Evolutionary conservation across 2,329 filamentous ascomycete species (phyloP).

Genomic region (Fusarium penzigii): DNA sequence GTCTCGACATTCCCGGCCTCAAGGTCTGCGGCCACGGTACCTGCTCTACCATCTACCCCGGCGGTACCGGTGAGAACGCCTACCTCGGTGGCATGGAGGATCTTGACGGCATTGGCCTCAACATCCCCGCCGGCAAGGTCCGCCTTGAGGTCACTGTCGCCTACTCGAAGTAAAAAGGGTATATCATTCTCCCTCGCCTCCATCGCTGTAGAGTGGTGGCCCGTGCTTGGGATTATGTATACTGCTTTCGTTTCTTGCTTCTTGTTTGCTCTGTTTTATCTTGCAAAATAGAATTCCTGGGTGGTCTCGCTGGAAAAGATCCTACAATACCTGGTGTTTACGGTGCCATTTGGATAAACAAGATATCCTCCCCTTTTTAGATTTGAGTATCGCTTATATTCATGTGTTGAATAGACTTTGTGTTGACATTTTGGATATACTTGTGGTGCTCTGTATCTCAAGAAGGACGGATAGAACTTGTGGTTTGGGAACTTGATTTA

Average conservation of each 20-base stretch:
- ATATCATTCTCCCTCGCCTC: neutral
- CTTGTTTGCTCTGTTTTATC: slow-evolving; percentile 14
- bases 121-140: slow-evolving; percentile 33
- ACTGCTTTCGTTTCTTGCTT: neutral
- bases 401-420: slow-evolving; percentile 4
- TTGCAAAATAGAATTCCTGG: slow-evolving; percentile 12
- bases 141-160: slow-evolving; percentile 35
- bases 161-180: slow-evolving; percentile 21
- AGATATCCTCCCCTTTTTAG: slow-evolving; percentile 10
- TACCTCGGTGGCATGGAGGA: slow-evolving; percentile 40
- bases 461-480: neutral
- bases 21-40: slow-evolving; percentile 40
- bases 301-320: slow-evolving; percentile 9
- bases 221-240: too few relatives aligned
- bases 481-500: too few relatives aligned
- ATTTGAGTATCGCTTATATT: slow-evolving; percentile 20
- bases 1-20: slow-evolving; percentile 36
- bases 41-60: slow-evolving; percentile 44
- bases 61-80: slow-evolving; percentile 39
- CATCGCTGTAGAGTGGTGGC: neutral
- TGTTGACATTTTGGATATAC: neutral
- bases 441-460: neutral
- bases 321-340: slow-evolving; percentile 27
- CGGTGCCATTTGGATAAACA: slow-evolving; percentile 19
- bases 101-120: slow-evolving; percentile 43